Percentiles rank a stretch among this genome's conserved stretches.
Conservation (phyloP, 768 basidiomycete genomes). For the Phylloporus sp. region DNA sequence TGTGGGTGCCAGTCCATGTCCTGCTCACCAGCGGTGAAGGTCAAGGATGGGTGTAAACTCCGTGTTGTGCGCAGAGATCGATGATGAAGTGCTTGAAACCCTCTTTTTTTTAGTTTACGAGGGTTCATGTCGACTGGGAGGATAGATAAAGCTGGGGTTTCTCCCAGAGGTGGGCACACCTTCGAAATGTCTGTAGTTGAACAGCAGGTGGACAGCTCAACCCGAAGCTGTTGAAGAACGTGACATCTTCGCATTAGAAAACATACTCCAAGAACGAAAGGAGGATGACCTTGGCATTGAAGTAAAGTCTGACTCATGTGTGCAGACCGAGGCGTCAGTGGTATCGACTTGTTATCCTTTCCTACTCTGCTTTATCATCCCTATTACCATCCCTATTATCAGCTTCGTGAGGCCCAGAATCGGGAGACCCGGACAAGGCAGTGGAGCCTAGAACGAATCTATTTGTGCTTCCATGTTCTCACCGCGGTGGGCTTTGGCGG, state of each 20-base stretch:
- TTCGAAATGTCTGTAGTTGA: slow-evolving; percentile 76
- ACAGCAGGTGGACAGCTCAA: slow-evolving; percentile 75
- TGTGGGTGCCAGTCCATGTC: slow-evolving; percentile 73
- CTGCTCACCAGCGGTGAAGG: slow-evolving; percentile 74
- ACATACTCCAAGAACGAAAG: slow-evolving; percentile 77
- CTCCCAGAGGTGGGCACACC: slow-evolving; percentile 11
- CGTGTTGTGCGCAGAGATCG: slow-evolving; percentile 66
- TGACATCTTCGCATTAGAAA: slow-evolving; percentile 71
- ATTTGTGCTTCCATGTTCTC: no score
- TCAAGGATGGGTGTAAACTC: slow-evolving; percentile 80
- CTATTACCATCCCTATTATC: no score
- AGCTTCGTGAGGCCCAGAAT: no score
- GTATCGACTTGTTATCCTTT: no score
- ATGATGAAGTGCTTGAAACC: slow-evolving; percentile 83
- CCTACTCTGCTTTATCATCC: no score
- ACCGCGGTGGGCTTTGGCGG: no score
- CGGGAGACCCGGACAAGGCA: no score
- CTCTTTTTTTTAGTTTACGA: slow-evolving; percentile 64
- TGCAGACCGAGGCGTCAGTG: no score
- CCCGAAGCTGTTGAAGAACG: slow-evolving; percentile 73
- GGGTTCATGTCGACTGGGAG: slow-evolving; percentile 69
- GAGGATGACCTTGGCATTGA: background rate
- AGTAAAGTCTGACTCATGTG: no score
- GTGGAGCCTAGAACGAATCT: no score
- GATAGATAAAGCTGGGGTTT: slow-evolving; percentile 6